Percentiles rank a stretch among this genome's conserved stretches.
Conservation (phyloP, 1,139 yeast genomes). For the Lodderomyces theae region DNA sequence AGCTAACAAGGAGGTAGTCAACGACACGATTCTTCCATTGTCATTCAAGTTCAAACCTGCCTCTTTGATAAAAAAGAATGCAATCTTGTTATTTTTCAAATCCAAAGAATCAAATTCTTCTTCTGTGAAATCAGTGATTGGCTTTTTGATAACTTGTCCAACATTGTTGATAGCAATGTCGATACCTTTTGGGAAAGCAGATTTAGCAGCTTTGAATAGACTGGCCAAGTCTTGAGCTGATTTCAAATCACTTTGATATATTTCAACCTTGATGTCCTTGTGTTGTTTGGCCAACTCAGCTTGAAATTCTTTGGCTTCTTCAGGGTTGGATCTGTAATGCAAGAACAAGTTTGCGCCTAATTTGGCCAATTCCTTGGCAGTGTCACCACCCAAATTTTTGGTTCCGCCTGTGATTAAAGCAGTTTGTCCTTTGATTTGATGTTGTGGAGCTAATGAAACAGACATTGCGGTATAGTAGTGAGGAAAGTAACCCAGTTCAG, state of each 20-base stretch:
- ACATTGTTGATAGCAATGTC: conserved; percentile 67
- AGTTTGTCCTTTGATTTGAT: conserved; percentile 40
- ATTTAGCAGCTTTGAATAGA: conserved; percentile 46
- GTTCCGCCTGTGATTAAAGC: conserved; percentile 65
- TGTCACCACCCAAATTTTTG: conserved; percentile 60
- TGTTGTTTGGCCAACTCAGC: conserved; percentile 30
- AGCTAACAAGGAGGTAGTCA: conserved; percentile 64
- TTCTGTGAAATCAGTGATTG: conserved; percentile 46
- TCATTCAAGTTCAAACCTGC: conserved; percentile 51
- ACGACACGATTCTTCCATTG: conserved; percentile 52
- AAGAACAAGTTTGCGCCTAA: conserved; percentile 55
- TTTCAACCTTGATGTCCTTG: conserved; percentile 39
- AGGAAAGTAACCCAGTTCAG: no score
- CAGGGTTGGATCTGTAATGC: conserved; percentile 51
- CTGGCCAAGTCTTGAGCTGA: conserved; percentile 39
- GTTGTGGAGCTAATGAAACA: conserved; percentile 6
- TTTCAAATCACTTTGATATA: conserved; percentile 46
- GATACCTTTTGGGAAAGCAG: conserved; percentile 45
- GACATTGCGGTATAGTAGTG: no score
- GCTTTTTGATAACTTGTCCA: conserved; percentile 65
- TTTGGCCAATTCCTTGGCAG: conserved; percentile 56
- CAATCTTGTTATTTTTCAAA: conserved; percentile 53
- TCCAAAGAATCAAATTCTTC: conserved; percentile 57
- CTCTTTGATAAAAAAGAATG: conserved; percentile 60
- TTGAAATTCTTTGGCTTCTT: conserved; percentile 43